Base-by-base conservation (phyloP, 768 basidiomycete species). In the Phanerochaete sordida region DNA sequence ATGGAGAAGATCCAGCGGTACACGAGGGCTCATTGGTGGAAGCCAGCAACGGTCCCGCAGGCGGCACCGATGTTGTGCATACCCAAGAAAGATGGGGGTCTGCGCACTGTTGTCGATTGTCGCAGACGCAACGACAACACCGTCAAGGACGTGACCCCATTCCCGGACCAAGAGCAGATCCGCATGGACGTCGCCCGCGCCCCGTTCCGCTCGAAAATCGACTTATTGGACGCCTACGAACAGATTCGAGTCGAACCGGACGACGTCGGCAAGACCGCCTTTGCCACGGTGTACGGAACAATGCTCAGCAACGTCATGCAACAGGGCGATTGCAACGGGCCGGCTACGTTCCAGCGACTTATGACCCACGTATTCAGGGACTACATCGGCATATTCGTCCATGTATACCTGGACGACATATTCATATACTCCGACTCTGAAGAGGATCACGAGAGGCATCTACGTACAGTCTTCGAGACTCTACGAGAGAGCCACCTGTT, bases 361-460 rank as follows among this genome's bases (percentile, higher is more conserved):
- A 80, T 81, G 75, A 79, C 70, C 0, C 28, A 59, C 2, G 70
- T 81, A n/a, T 79, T 83, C 48, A 59, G 69, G 1, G 70, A 76
- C 1, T 51, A 65, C 19, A 73, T 82, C 2, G 76, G 77, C 0
- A 24, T 44, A 12, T 79, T 76, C 57, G 31, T 81, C 8, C 74
- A 81, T 47, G 70, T 76, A 1, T 81, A 80, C 57, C 62, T 81
- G 0, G 79, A 82, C 58, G 76, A 81, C 62, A 72, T 81, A 2
- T 75, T 80, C 48, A 66, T 80, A 0, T 80, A 62, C 60, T 75
- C 73, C 0, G 59, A 74, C 16, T 64, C 71, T 0, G 60, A 77
- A 2, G 72, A 74, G 23, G 78, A 79, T 0, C 79, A 81, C 51
- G 65, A 73, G 31, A 19, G 64, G 13, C 70, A 77, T 61, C 62